Evolutionary conservation across 148 eudicot genomes (phyloP).

Genomic region (Rhododendron molle): DNA sequence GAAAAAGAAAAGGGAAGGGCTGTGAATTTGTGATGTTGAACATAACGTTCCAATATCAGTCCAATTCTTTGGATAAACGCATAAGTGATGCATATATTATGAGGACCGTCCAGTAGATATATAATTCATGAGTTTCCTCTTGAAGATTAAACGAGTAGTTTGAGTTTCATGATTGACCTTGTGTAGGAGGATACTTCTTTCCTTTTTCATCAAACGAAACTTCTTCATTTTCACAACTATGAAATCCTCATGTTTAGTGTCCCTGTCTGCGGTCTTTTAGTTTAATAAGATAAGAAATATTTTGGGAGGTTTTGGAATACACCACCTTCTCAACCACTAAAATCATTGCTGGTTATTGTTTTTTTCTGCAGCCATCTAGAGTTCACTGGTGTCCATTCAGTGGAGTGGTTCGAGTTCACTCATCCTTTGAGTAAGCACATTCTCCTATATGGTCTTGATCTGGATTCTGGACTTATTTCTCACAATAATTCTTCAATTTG

Average conservation of each 20-base stretch:
- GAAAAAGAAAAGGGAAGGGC: neutral
- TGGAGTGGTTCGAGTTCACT: slow-evolving; percentile 16
- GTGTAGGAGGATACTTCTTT: neutral
- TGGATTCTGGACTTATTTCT: neutral
- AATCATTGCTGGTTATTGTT: neutral
- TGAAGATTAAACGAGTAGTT: neutral
- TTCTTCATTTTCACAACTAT: neutral
- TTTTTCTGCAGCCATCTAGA: slow-evolving; percentile 26
- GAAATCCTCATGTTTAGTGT: neutral
- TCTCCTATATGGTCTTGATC: neutral
- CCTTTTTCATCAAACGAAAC: neutral
- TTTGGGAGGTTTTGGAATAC: no score
- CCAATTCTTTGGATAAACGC: neutral
- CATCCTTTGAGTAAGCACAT: slow-evolving; percentile 28
- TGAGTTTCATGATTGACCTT: neutral
- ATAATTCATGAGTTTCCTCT: neutral
- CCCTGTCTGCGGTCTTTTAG: no score
- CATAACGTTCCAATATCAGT: neutral
- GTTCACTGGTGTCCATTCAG: slow-evolving; percentile 30
- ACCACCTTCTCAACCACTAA: neutral
- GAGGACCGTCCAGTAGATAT: neutral
- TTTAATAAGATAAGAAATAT: no score
- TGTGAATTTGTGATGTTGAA: neutral
- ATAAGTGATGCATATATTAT: neutral
- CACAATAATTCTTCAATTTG: neutral